These are phyloP conservation scores for Golubevia sp. DNA, from an alignment of 1,284 basidiomycete species.

Conservation along the genomic window DNA sequence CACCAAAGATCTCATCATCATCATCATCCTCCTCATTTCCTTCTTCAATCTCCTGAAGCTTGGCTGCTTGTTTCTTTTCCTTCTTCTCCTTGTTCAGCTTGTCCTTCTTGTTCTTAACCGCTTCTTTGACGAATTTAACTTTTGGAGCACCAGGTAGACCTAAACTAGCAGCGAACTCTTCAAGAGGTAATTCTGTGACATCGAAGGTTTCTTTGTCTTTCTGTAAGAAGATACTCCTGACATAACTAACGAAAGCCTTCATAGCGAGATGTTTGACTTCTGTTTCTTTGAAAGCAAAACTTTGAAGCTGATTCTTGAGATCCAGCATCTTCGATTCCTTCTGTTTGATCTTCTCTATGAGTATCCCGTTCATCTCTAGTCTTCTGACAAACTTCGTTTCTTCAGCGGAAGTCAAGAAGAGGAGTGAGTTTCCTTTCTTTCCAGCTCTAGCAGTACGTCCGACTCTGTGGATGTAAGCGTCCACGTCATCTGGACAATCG, in stretches of 20 bases:
- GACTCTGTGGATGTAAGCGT: conserved; percentile 96
- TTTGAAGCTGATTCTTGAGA: conserved; percentile 87
- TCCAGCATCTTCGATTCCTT: conserved; percentile 84
- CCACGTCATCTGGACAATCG: conserved; percentile 97
- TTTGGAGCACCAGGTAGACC: conserved; percentile 94
- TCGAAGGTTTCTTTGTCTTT: conserved; percentile 94
- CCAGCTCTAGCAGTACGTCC: conserved; percentile 94
- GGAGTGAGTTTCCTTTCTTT: conserved; percentile 81
- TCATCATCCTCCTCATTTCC: conserved; percentile 14
- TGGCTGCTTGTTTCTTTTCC: conserved; percentile 26
- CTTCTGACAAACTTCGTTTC: conserved; percentile 82
- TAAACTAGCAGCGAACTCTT: conserved; percentile 83
- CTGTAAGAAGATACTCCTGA: conserved; percentile 88
- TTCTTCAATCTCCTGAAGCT: conserved; percentile 36
- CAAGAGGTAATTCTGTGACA: conserved; percentile 77
- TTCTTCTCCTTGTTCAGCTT: conserved; percentile 56
- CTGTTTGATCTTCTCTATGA: conserved; percentile 78
- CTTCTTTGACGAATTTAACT: conserved; percentile 83
- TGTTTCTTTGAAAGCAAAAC: conserved; percentile 89
- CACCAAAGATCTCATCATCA: conserved; percentile 19
- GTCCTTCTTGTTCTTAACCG: conserved; percentile 77
- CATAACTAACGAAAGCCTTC: conserved; percentile 94
- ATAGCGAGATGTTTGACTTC: conserved; percentile 98
- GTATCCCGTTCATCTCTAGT: conserved; percentile 75
- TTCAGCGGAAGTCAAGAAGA: conserved; percentile 86